Evolutionary conservation across 805 yeast species (phyloP), one percentile per base, ranked within the genome.

Genomic region (Spathaspora gorwiae): DNA sequence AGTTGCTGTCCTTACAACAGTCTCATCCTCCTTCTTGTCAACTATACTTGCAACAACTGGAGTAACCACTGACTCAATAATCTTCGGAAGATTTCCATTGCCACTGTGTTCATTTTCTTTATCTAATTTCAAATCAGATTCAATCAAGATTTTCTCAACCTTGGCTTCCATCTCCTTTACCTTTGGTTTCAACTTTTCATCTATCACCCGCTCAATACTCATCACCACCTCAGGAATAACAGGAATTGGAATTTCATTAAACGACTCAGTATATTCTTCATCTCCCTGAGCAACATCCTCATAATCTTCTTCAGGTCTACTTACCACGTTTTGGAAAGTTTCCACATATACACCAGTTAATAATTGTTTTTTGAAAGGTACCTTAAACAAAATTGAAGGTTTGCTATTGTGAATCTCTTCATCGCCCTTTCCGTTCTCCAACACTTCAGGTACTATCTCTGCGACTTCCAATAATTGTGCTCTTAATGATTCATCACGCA

Each of bases 341-440:
- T 14, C 13, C 32, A 30, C 8, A n/a, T 13, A 26, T 12, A 15
- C 26, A 19, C 52, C 54, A 6, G 56, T 49, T 26, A 60, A 40
- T 7, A 66, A 47, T 29, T 55, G 63, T 40, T 53, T 51, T 40
- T 53, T 58, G 50, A 51, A 61, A 5, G 68, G 68, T 7, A 60
- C n/a, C 34, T 54, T 54, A 37, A 55, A 49, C 19, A 55, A 47
- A 6, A 46, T 40, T 12, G 47, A 27, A 11, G 54, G 44, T 42
- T 51, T 54, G 35, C 26, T 35, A 32, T 5, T 26, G 9, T 14
- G 14, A 30, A 30, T 35, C 15, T 26, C 24, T 27, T 39, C 29
- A 15, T 24, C 45, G 40, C 47, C 15, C 19, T 15, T 7, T 39
- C 48, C 24, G 32, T 46, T 19, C 26, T 35, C 15, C 6, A 14